A percentile compares a stretch with the other conserved stretches of the same genome.
Evolutionary conservation across 2,329 filamentous ascomycete species (phyloP).

Genomic region (Colletotrichum truncatum): DNA sequence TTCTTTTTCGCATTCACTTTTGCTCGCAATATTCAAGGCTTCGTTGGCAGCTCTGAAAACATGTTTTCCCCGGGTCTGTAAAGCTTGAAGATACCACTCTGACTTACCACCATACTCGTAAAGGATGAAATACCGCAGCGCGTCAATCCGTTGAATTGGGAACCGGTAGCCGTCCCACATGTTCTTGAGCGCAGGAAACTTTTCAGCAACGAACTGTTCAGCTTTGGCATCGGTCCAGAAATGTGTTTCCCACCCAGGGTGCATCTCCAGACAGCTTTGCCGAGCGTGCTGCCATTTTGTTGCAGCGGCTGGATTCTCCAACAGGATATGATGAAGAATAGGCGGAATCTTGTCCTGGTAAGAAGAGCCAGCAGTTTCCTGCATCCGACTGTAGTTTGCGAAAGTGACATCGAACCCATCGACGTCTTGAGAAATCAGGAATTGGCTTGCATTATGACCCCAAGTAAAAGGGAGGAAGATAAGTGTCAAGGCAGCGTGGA

Average conservation of each 20-base stretch:
- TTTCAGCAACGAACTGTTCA: conserved; percentile 71
- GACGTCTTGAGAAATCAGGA: conserved; percentile 38
- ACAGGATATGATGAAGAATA: conserved; percentile 45
- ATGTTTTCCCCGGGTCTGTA: no score
- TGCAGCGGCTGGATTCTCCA: conserved; percentile 36
- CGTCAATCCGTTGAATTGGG: conserved; percentile 77
- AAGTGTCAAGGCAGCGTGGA: conserved; percentile 39
- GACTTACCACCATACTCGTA: conserved; percentile 70
- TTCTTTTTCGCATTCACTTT: no score
- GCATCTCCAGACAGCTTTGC: conserved; percentile 43
- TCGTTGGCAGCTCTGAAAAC: no score
- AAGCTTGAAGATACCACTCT: background rate
- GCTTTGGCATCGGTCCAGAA: conserved; percentile 74
- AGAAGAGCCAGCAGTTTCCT: conserved; percentile 37
- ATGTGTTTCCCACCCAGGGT: conserved; percentile 44
- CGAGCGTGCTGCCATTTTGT: conserved; percentile 40
- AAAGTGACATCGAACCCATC: conserved; percentile 45
- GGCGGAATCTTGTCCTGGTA: conserved; percentile 42
- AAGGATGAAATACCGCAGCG: conserved; percentile 79
- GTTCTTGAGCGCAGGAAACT: conserved; percentile 77
- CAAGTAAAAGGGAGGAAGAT: conserved; percentile 38
- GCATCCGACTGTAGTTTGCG: conserved; percentile 39
- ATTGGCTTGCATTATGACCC: conserved; percentile 34
- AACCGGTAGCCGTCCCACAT: conserved; percentile 76
- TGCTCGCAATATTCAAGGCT: no score